Conservation (phyloP, 345 rosid genomes). For the Geranium brycei region DNA sequence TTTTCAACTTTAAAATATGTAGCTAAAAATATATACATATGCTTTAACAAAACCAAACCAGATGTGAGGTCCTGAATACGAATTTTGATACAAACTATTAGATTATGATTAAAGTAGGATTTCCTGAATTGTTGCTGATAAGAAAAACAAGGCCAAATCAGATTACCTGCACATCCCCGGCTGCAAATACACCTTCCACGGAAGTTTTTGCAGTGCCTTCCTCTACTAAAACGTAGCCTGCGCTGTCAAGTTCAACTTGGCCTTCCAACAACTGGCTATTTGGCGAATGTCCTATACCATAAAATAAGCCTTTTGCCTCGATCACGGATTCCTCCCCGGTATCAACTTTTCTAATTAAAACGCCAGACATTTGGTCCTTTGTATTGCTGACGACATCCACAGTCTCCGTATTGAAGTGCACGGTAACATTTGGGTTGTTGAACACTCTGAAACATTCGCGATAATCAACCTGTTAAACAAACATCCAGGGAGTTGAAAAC, state of each 20-base stretch:
- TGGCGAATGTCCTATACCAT: slow-evolving; percentile 96
- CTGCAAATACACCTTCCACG: slow-evolving; percentile 86
- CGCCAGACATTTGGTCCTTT: slow-evolving; percentile 92
- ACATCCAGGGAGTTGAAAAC: slow-evolving; percentile 99
- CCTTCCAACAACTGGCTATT: slow-evolving; percentile 82
- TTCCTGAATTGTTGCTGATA: too few species aligned
- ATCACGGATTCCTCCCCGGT: slow-evolving; percentile 76
- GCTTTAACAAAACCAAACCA: too few species aligned
- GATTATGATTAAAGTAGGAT: too few species aligned
- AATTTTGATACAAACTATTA: too few species aligned
- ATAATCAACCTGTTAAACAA: slow-evolving; percentile 99
- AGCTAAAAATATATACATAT: too few species aligned
- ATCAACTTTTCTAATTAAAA: slow-evolving; percentile 54
- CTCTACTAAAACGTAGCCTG: slow-evolving; percentile 65
- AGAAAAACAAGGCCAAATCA: too few species aligned
- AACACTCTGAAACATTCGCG: slow-evolving; percentile 99
- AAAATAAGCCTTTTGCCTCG: slow-evolving; percentile 91
- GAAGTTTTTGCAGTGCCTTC: slow-evolving; percentile 81
- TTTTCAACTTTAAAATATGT: too few species aligned
- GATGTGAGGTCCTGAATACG: too few species aligned
- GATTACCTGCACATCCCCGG: slow-evolving; percentile 95
- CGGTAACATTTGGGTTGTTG: slow-evolving; percentile 86
- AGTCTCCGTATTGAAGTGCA: slow-evolving; percentile 83
- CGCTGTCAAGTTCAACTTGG: slow-evolving; percentile 75
- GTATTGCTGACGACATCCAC: slow-evolving; percentile 76